Conservation (phyloP, 305 asterid genomes). For the Fraxinus dipetala region DNA sequence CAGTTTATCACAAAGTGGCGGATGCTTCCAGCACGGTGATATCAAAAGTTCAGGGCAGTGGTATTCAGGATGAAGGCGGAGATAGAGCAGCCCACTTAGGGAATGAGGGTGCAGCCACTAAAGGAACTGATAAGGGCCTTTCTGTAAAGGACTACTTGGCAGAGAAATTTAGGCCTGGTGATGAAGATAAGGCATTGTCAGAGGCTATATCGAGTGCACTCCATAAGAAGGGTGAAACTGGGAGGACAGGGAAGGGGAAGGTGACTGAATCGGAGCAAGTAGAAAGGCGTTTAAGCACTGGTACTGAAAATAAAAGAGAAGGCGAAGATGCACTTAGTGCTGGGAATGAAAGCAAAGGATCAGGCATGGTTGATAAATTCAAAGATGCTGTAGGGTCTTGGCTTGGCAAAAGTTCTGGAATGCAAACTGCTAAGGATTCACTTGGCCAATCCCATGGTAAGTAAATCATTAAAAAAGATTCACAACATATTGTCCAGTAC, state of each 20-base stretch:
- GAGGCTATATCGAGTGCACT: conserved; percentile 46
- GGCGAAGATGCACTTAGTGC: conserved; percentile 37
- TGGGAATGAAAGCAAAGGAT: conserved; percentile 34
- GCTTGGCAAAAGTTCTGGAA: conserved; percentile 49
- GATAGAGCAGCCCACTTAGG: not conserved
- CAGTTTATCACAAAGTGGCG: conserved; percentile 41
- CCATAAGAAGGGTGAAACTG: conserved; percentile 32
- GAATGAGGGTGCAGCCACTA: not conserved
- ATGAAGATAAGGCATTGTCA: conserved; percentile 77
- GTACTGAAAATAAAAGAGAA: conserved; percentile 36
- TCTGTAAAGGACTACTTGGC: conserved; percentile 52
- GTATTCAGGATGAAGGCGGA: conserved; percentile 1
- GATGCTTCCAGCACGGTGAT: conserved; percentile 39
- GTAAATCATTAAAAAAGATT: not conserved
- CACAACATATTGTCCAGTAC: not conserved
- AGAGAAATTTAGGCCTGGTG: conserved; percentile 65
- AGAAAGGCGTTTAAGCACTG: conserved; percentile 37
- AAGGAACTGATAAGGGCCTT: conserved; percentile 43
- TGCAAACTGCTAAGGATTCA: conserved; percentile 42
- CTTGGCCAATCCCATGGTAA: conserved; percentile 35
- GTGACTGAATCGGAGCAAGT: conserved; percentile 61
- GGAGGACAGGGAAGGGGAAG: conserved; percentile 23
- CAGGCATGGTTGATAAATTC: conserved; percentile 47
- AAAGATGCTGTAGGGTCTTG: conserved; percentile 57
- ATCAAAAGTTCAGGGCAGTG: conserved; percentile 38